A percentile compares a stretch with the other conserved stretches of the same genome.
These are phyloP conservation scores for Prosopis cineraria DNA, from an alignment of 306 rosid genomes.

Conservation along the genomic window DNA sequence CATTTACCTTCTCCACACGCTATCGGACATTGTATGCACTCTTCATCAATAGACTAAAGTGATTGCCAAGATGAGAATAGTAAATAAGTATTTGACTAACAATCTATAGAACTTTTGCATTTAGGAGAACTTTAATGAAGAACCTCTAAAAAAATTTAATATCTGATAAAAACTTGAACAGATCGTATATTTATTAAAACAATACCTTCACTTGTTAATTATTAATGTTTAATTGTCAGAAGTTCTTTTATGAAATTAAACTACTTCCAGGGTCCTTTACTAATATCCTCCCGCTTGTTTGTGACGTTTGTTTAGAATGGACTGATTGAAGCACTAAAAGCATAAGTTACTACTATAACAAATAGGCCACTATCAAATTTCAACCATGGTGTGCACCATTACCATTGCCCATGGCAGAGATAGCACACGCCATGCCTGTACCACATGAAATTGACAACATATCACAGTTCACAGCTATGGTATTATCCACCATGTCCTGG, in stretches of 20 bases:
- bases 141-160: no score
- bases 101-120: neutral
- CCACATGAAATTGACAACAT: neutral
- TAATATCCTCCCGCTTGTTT: no score
- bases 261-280: no score
- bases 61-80: constrained; percentile 4
- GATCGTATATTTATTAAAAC: no score
- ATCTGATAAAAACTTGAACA: no score
- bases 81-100: neutral
- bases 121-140: no score
- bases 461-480: no score
- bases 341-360: no score
- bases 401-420: neutral
- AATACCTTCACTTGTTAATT: no score
- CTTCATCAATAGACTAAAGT: neutral
- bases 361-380: neutral
- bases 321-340: neutral
- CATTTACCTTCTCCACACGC: neutral
- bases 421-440: neutral
- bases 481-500: no score
- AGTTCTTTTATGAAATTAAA: no score
- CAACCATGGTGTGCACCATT: neutral
- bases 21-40: neutral
- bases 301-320: neutral
- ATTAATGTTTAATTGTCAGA: no score